Evolutionary conservation across 495 filamentous ascomycete genomes (phyloP), one percentile per base, ranked within the genome.

Genomic region (Amorphotheca resinae): DNA sequence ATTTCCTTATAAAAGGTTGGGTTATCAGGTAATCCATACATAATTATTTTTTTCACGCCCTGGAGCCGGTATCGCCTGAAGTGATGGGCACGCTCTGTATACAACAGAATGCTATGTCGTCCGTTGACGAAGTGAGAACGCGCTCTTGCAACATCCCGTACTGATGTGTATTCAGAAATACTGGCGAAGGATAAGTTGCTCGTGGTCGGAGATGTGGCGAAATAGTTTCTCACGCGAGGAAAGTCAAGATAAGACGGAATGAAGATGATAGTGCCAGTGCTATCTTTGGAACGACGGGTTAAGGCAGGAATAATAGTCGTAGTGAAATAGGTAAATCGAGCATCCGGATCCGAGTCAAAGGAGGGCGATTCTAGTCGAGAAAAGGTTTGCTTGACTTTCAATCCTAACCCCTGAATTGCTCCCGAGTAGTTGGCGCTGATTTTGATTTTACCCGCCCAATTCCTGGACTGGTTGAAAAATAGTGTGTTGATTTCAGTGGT

Each of bases 161-260:
- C 61, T 32, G 80, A 70, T 0, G 84, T 80, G 60, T 98, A 94
- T 58, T 98, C 91, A 42, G 82, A 87, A 35, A 98, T 79, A 11
- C 74, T 73, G 38, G 84, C 89, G 58, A 94, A 93, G 9, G 83
- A 81, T 42, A 95, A 56, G 42, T 70, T 68, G 42, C 70, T 68
- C 16, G 80, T 81, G 25, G 73, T 69, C 0, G 79, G 51, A 12
- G 79, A 78, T n/a, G 73, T 82, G 33, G 85, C 73, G 45, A 96
- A 82, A 67, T 87, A 81, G 64, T 96, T 98, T 38, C 91, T 77
- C 43, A 96, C 66, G 38, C 88, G 82, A 34, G 94, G 77, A 56
- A 95, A 96, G 63, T 98, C 91, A 30, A 93, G 76, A 63, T 93
- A 95, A 6, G 80, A 84, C 0, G 91, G 84, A 38, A 96, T 77